Base-by-base conservation (phyloP, 371 early-diverging fungal genomes). In the Ecytonucleospora hepatopenaei region DNA sequence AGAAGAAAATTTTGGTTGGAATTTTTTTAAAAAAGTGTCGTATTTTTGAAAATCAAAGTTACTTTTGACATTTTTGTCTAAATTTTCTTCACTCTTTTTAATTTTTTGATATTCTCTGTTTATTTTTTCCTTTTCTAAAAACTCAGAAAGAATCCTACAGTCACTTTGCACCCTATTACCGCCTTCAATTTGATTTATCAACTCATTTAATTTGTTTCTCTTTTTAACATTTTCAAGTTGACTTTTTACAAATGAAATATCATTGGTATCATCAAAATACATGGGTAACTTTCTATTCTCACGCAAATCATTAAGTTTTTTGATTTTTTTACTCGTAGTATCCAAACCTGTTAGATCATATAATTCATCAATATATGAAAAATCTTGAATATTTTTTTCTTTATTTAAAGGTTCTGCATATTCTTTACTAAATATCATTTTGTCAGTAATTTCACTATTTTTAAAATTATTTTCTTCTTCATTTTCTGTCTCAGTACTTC, bases 201-300 rank as follows among this genome's bases (percentile, higher is more conserved):
- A 56, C 4, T 46, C 21, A 34, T 48, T 60, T 0, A 74, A 34
- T 21, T 53, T 30, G 33, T 70, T 74, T 54, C 74, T 61, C 16
- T 54, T 74, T 46, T 58, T 68, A 2, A 74, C 32, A 65, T 74
- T 74, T 21, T 64, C 59, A 0, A 74, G 28, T 48, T 74, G 74
- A 34, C 48, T 58, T 21, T 24, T 8, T 8, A 60, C 60, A 56
- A 74, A 71, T 40, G 17, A 30, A 21, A 33, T 48, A 12, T 53
- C n/a, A 35, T 32, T 34, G 5, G 30, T 23, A 23, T 35, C 19
- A 30, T 59, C 59, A 16, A 47, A 8, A 28, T 55, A 21, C 27
- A 57, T 48, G 30, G 47, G 31, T 28, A 51, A 27, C 51, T 60
- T 56, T 33, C 74, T 53, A 1, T 51, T 61, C 27, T 53, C 67